Evolutionary conservation across 257 asterid species (phyloP).

Genomic region (Avicennia marina): DNA sequence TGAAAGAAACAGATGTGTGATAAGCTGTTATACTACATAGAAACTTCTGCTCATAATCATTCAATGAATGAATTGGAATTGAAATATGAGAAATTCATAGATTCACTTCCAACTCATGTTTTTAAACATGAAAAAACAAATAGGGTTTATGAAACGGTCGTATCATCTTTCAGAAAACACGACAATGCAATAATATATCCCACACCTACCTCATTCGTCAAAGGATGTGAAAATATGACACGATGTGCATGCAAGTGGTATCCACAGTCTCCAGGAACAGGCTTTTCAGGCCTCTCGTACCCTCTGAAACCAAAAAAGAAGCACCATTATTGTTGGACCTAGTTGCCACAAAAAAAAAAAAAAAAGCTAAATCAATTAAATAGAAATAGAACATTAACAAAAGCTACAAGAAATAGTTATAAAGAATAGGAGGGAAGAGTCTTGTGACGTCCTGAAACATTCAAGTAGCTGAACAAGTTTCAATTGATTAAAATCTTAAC

Average conservation of each 20-base stretch:
- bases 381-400: background rate
- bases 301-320: slow-evolving; percentile 50
- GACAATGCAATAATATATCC: background rate
- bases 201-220: slow-evolving; percentile 48
- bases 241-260: slow-evolving; percentile 90
- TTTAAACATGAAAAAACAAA: background rate
- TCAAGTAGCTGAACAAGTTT: too few relatives aligned
- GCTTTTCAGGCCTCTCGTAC: slow-evolving; percentile 71
- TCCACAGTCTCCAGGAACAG: slow-evolving; percentile 99
- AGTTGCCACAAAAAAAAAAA: background rate
- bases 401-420: slow-evolving; percentile 2
- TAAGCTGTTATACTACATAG: too few relatives aligned
- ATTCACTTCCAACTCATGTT: background rate
- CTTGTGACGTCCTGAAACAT: too few relatives aligned
- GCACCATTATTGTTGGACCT: background rate
- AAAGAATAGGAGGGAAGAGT: too few relatives aligned
- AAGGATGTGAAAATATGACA: slow-evolving; percentile 62
- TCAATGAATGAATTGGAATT: background rate
- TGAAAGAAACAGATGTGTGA: background rate
- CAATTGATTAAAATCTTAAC: too few relatives aligned
- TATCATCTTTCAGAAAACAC: background rate
- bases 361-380: background rate
- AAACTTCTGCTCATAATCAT: too few relatives aligned
- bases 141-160: background rate
- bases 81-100: background rate